These are phyloP conservation scores for Fraxinus cuspidata DNA, from an alignment of 257 asterid species.

Conservation along the genomic window DNA sequence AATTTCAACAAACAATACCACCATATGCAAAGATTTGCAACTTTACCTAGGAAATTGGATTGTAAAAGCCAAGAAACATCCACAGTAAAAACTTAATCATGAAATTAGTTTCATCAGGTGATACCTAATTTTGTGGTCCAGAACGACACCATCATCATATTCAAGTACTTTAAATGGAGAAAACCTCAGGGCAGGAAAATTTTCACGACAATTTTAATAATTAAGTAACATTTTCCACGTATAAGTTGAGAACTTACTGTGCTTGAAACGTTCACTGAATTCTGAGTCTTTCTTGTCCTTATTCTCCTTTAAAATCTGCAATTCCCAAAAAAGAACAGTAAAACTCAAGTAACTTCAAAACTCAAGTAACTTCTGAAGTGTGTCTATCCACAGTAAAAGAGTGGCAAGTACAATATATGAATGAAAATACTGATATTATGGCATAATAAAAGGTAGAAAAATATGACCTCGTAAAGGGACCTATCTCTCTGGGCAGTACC, in stretches of 20 bases:
- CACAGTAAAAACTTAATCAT: slow-evolving; percentile 6
- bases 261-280: slow-evolving; percentile 94
- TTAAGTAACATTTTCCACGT: slow-evolving; percentile 5
- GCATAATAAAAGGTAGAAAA: not conserved
- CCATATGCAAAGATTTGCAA: slow-evolving; percentile 8
- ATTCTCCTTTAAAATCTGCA: slow-evolving; percentile 79
- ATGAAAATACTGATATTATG: not conserved
- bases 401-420: not conserved
- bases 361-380: slow-evolving; percentile 4
- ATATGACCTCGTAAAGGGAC: slow-evolving; percentile 73
- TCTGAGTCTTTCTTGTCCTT: slow-evolving; percentile 94
- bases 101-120: slow-evolving; percentile 2
- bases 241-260: slow-evolving; percentile 52
- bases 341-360: slow-evolving; percentile 11
- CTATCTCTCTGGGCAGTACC: slow-evolving; percentile 99
- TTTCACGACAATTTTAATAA: not conserved
- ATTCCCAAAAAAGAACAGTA: slow-evolving; percentile 11
- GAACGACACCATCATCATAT: slow-evolving; percentile 8
- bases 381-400: not conserved
- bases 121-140: slow-evolving; percentile 11
- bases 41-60: slow-evolving; percentile 6
- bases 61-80: slow-evolving; percentile 7
- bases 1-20: not conserved
- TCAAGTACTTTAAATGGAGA: slow-evolving; percentile 11
- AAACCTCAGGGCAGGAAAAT: not conserved